Evolutionary conservation across 2,329 filamentous ascomycete genomes (phyloP).

Genomic region (Trichoderma sp.): DNA sequence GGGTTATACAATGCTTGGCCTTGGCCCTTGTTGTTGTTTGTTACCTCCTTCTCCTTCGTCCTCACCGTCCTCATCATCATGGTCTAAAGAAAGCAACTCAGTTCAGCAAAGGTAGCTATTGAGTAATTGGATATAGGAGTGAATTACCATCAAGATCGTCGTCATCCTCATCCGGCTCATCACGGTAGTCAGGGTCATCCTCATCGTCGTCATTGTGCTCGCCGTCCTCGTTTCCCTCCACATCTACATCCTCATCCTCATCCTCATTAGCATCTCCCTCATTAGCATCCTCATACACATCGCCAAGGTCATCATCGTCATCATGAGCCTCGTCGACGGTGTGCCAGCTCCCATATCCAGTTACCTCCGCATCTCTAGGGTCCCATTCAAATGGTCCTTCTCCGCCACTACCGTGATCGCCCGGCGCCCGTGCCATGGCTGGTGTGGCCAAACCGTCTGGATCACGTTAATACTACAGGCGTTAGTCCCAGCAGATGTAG

Average conservation of each 20-base stretch:
- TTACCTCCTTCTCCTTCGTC: constrained; percentile 21
- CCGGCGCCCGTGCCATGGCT: background rate
- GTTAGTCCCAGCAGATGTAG: background rate
- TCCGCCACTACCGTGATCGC: background rate
- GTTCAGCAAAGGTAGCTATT: background rate
- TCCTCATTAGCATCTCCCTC: constrained; percentile 14
- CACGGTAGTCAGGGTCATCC: constrained; percentile 24
- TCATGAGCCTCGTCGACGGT: background rate
- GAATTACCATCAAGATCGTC: constrained; percentile 23
- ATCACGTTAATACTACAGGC: background rate
- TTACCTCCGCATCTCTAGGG: background rate
- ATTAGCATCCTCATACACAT: constrained; percentile 15
- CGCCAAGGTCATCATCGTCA: constrained; percentile 6
- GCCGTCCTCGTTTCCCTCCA: constrained; percentile 8
- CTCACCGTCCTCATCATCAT: constrained; percentile 26
- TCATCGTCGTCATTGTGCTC: constrained; percentile 23
- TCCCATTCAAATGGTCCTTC: background rate
- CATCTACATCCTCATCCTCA: background rate
- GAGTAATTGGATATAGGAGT: too few species aligned
- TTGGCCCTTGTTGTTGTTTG: background rate
- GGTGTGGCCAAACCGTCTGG: background rate
- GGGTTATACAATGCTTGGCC: background rate
- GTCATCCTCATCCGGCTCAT: constrained; percentile 27
- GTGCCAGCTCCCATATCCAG: background rate
- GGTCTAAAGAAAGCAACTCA: background rate